Base-by-base conservation (phyloP, 2,329 filamentous ascomycete species). In the Pestalotiopsis sp. region DNA sequence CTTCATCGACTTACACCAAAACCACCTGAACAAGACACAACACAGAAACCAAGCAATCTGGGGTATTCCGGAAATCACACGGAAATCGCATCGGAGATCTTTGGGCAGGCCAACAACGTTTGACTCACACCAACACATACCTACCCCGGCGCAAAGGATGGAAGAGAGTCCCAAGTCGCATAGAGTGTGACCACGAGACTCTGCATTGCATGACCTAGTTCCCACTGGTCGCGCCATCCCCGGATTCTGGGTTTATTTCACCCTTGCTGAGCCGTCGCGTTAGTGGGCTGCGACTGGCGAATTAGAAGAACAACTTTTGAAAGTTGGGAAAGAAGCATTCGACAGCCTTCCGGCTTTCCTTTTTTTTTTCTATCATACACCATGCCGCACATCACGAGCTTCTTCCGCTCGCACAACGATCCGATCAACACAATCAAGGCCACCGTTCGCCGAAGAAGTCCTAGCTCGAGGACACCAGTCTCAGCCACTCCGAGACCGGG, bases 321-420 rank as follows among this genome's bases (percentile, higher is more conserved):
- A 31, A 12, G 23, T 23, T 45, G 31, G 36, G 41, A 61, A 20
- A 52, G 45, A n/a, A 52, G 17, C 12, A n/a, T 52, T 52, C 17
- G 17, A 52, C n/a, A 52, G 45, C 45, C 45, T 52, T 52, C 45
- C 45, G 45, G 20, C 17, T n/a, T 52, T 52, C 20, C 20, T 1
- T 52, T 52, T 52, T 52, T 52, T 58, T 64, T 38, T 62, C 67
- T 75, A 82, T 76, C 66, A 89, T 89, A 87, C 86, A 82, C 75
- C 66, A 90, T 89, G 87, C 87, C 87, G 75, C 86, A 88, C 80
- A 81, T 90, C 71, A 81, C 84, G 76, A 86, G 83, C 76, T 88
- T 90, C 78, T 82, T 89, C 73, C 85, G 86, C 73, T 83, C 82
- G 71, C 86, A 87, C n/a, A 85, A 86, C 71, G 86, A 87, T 76